Percentiles rank a stretch among this genome's conserved stretches.
Evolutionary conservation across 1,284 basidiomycete species (phyloP).

Genomic region (Rhodotorula sp.): DNA sequence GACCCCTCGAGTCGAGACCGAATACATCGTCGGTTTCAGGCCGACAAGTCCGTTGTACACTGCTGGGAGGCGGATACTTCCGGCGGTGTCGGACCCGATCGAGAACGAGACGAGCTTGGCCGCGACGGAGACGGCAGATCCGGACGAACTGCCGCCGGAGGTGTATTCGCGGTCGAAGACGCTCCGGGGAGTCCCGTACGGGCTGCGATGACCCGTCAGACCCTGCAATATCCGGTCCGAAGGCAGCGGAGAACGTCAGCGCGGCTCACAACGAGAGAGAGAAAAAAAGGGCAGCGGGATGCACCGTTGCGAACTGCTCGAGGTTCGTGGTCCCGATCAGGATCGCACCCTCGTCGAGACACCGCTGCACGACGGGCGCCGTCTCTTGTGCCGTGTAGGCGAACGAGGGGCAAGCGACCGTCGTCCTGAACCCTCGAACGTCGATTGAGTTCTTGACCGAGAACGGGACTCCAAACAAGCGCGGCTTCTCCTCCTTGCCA

Average conservation of each 20-base stretch:
- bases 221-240: not conserved
- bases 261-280: not conserved
- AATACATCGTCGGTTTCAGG: conserved; percentile 17
- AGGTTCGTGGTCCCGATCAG: conserved; percentile 22
- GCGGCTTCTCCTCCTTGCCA: conserved; percentile 2
- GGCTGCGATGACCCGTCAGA: conserved; percentile 5
- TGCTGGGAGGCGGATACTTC: conserved; percentile 18
- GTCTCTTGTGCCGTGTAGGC: conserved; percentile 5
- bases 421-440: conserved; percentile 10
- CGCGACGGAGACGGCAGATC: conserved; percentile 18
- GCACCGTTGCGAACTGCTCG: conserved; percentile 23
- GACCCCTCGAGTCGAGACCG: conserved; percentile 12
- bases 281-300: not conserved
- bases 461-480: conserved; percentile 19
- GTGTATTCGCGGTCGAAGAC: conserved; percentile 8
- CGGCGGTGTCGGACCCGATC: conserved; percentile 25
- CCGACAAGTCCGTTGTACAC: conserved; percentile 23
- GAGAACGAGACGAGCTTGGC: conserved; percentile 10
- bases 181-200: conserved; percentile 16
- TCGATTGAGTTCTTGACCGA: conserved; percentile 19
- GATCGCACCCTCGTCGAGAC: conserved; percentile 11
- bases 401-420: conserved; percentile 9
- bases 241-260: no score
- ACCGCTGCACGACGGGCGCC: conserved; percentile 9
- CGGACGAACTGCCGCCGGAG: conserved; percentile 13